These are phyloP conservation scores for Ceratocystis eucalypticola DNA, from an alignment of 2,329 filamentous ascomycete species.

Conservation along the genomic window DNA sequence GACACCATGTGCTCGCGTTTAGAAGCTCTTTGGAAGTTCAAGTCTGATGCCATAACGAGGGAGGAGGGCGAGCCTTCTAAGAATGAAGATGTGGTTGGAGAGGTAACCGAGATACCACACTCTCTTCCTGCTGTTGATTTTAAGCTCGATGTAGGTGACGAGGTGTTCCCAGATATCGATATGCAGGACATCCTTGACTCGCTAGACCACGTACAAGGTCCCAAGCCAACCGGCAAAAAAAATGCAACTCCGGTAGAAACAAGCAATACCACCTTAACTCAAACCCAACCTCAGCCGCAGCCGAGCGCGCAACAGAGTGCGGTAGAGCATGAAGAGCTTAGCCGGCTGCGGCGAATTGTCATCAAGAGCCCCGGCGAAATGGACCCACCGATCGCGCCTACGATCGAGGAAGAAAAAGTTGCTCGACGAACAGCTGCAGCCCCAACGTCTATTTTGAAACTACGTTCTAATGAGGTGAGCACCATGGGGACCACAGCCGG, in stretches of 20 bases:
- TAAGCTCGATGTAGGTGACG: constrained; percentile 2
- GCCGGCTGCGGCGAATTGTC: constrained; percentile 20
- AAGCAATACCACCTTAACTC: not conserved
- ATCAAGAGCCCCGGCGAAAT: constrained; percentile 21
- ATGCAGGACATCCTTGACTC: constrained; percentile 16
- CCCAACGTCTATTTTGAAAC: constrained; percentile 28
- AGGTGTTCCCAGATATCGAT: constrained; percentile 16
- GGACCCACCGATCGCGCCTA: constrained; percentile 22
- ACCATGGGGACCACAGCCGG: too few species aligned
- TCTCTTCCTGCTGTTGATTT: not conserved
- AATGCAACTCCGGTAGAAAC: not conserved
- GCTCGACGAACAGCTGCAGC: constrained; percentile 25
- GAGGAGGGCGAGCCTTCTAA: not conserved
- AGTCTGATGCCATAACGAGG: not conserved
- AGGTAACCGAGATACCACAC: not conserved
- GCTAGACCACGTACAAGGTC: constrained; percentile 18
- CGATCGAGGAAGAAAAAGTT: constrained; percentile 28
- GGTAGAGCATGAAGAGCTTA: not conserved
- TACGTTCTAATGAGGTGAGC: not conserved
- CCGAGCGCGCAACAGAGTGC: not conserved
- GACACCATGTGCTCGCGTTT: constrained; percentile 10
- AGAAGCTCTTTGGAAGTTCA: constrained; percentile 12
- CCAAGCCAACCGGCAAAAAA: not conserved
- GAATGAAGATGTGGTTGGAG: not conserved
- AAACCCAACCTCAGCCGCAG: not conserved